A percentile compares a stretch with the other conserved stretches of the same genome.
phyloP scores from a whole-genome alignment of 805 yeast species.

The Candida endomychidarum region DNA sequence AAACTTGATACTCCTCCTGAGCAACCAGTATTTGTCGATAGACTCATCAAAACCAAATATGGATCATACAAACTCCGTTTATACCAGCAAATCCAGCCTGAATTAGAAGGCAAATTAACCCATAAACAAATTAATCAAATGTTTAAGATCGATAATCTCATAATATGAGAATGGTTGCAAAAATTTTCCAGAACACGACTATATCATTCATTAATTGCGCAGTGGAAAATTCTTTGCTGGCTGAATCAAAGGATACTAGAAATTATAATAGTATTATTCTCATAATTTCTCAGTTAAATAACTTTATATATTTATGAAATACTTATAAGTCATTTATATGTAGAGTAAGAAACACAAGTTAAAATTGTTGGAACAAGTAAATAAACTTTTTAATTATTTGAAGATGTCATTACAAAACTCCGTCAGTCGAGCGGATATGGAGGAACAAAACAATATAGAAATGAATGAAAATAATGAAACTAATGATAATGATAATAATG shows the following conservation, averaged over 20 bases:
- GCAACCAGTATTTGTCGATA: slow-evolving; percentile 5
- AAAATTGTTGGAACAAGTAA: slow-evolving; percentile 1
- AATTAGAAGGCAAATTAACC: slow-evolving; percentile 7
- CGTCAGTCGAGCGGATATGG: slow-evolving; percentile 7
- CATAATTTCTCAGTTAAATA: slow-evolving; percentile 1
- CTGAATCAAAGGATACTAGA: slow-evolving; percentile 1
- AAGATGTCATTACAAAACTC: slow-evolving; percentile 8
- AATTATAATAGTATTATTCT: not conserved
- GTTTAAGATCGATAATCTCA: slow-evolving; percentile 7
- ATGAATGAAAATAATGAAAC: not conserved
- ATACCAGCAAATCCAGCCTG: slow-evolving; percentile 11
- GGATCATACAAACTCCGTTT: slow-evolving; percentile 6
- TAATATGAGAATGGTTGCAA: not conserved
- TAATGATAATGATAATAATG: not conserved
- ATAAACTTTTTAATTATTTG: slow-evolving; percentile 7
- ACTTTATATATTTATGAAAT: not conserved
- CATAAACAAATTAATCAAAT: slow-evolving; percentile 12
- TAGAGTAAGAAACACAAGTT: not conserved
- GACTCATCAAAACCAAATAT: slow-evolving; percentile 9
- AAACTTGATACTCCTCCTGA: not conserved
- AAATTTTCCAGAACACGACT: too few species aligned
- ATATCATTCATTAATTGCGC: too few species aligned
- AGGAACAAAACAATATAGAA: slow-evolving; percentile 2
- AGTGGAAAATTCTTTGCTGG: slow-evolving; percentile 10
- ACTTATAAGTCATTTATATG: not conserved